Evolutionary conservation across 2,329 filamentous ascomycete genomes (phyloP), one percentile per base, ranked within the genome.

Genomic region (Diaporthe caulivora): DNA sequence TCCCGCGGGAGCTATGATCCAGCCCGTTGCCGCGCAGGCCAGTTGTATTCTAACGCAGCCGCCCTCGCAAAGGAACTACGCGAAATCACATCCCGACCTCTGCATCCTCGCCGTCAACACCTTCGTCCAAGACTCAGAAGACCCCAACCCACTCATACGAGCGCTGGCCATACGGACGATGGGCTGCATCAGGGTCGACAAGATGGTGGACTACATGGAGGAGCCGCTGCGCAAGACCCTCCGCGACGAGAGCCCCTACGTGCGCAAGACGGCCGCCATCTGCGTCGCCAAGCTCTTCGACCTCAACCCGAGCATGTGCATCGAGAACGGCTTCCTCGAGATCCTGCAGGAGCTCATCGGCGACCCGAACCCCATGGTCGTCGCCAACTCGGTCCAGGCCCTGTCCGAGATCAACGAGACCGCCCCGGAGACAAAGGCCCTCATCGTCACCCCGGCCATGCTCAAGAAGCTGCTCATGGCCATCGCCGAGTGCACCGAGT

Each of bases 151-250:
- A 18, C 90, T 99, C 31, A 95, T 99, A 80, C 90, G 97, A 87
- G 97, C 97, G 67, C 89, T 99, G 68, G 97, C 97, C 71, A 97
- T 99, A 82, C 91, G 97, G 79, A 99, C 97, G 44, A 99, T 99
- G 97, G 97, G 97, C 53, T 98, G 97, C 81, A 98, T 99, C 79
- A 89, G 97, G 72, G 97, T 99, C 72, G 97, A 98, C 78, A 99
- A 99, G 85, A 99, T 99, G 95, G 95, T 98, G 77, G 97, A 99
- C 82, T 99, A 99, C 83, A 98, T 99, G 96, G 97, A 98, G 83
- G 97, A 99, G 80, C 97, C 97, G 18, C 85, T 99, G 76, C 91
- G 97, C 78, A 99, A 99, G 86, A 99, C 97, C 17, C 87, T 99
- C 77, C 92, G 95, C 83, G 97, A 99, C 85, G 97, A 99, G 84